A percentile compares a stretch with the other conserved stretches of the same genome.
Evolutionary conservation across 345 rosid genomes (phyloP).

Genomic region (Kernera saxatilis): DNA sequence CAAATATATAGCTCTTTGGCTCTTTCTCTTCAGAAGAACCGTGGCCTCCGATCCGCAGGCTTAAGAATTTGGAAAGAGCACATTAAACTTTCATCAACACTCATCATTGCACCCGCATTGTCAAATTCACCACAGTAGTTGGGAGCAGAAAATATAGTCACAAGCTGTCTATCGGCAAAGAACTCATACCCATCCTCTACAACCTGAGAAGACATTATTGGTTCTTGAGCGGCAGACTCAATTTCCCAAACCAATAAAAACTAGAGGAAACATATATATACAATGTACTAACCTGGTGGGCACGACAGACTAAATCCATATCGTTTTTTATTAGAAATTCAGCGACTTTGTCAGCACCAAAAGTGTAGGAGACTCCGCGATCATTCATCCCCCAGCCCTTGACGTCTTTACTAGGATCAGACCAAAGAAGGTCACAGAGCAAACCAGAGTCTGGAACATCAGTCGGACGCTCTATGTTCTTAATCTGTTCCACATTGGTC

Average conservation of each 20-base stretch:
- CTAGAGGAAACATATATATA: not conserved
- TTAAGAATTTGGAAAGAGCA: constrained; percentile 84
- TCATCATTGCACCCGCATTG: constrained; percentile 30
- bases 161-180: constrained; percentile 74
- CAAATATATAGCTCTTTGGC: too few relatives aligned
- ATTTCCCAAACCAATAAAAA: not conserved
- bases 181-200: constrained; percentile 96
- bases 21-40: constrained; percentile 25
- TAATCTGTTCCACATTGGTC: constrained; percentile 40
- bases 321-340: constrained; percentile 75
- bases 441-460: constrained; percentile 54
- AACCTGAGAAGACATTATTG: constrained; percentile 42
- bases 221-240: not conserved
- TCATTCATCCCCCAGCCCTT: constrained; percentile 60
- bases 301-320: constrained; percentile 41
- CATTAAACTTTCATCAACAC: constrained; percentile 32
- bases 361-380: constrained; percentile 53
- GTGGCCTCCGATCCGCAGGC: constrained; percentile 53
- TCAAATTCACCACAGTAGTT: constrained; percentile 32
- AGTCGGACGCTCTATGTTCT: constrained; percentile 39
- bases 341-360: constrained; percentile 44
- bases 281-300: constrained; percentile 64
- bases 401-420: constrained; percentile 49
- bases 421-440: constrained; percentile 61
- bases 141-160: constrained; percentile 32